A percentile compares a stretch with the other conserved stretches of the same genome.
Conservation (phyloP, 495 filamentous ascomycete species). For the Penicillium daleae region DNA sequence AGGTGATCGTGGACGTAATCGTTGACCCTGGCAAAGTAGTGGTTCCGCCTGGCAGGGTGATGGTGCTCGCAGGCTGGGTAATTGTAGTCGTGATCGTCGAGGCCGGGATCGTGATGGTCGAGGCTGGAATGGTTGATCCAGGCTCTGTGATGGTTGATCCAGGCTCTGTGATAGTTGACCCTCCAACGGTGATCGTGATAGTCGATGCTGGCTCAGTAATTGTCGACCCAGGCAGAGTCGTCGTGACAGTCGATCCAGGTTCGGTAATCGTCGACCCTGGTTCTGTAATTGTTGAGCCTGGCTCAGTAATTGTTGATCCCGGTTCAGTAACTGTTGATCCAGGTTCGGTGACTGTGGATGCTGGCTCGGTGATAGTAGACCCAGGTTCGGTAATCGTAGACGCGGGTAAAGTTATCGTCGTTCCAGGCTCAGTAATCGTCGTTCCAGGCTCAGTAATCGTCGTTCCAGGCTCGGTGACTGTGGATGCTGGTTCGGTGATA, state of each 20-base stretch:
- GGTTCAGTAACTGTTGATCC: neutral
- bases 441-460: neutral
- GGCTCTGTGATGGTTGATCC: neutral
- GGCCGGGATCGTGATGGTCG: slow-evolving; percentile 18
- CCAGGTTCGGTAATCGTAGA: neutral
- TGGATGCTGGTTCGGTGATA: neutral
- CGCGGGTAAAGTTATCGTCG: neutral
- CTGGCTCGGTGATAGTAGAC: neutral
- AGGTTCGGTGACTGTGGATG: neutral
- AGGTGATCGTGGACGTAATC: slow-evolving; percentile 11
- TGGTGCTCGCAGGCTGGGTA: slow-evolving; percentile 14
- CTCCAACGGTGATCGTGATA: too few relatives aligned
- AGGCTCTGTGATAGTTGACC: slow-evolving; percentile 4
- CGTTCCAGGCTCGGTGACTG: neutral
- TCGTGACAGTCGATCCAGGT: neutral
- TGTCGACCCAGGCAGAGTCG: neutral
- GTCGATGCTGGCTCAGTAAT: neutral
- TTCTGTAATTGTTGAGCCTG: neutral
- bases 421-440: neutral
- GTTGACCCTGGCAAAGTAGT: slow-evolving; percentile 14
- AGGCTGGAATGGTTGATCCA: neutral
- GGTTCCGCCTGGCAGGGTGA: slow-evolving; percentile 14
- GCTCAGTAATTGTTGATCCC: neutral
- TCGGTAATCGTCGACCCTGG: neutral
- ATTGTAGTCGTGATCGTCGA: slow-evolving; percentile 18